Percentiles rank a stretch among this genome's conserved stretches.
Evolutionary conservation across 2,329 filamentous ascomycete genomes (phyloP).

Genomic region (Fusarium sp.): DNA sequence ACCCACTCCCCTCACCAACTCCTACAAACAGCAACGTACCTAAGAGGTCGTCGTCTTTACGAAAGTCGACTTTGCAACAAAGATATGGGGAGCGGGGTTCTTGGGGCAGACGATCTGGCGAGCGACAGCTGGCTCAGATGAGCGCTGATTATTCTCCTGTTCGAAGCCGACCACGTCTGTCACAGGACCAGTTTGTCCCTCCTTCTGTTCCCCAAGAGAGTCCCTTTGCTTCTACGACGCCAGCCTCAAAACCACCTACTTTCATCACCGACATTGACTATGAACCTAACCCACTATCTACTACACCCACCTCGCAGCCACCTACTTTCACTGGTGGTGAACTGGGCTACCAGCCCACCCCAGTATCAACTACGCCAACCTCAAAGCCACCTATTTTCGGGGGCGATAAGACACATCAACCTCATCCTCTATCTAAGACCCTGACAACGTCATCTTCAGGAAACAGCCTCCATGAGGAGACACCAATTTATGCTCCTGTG

Average conservation of each 20-base stretch:
- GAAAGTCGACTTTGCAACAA: conserved; percentile 90
- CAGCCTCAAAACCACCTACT: conserved; percentile 63
- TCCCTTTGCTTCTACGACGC: conserved; percentile 68
- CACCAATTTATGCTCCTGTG: conserved; percentile 52
- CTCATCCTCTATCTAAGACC: conserved; percentile 87
- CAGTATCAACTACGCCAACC: conserved; percentile 70
- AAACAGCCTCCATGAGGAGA: conserved; percentile 81
- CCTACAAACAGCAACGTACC: conserved; percentile 65
- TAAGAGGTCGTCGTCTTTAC: conserved; percentile 79
- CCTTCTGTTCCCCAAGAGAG: conserved; percentile 71
- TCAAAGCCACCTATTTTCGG: conserved; percentile 46
- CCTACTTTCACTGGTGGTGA: conserved; percentile 52
- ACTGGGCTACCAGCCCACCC: conserved; percentile 73
- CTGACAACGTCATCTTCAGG: conserved; percentile 88
- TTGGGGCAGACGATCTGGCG: conserved; percentile 70
- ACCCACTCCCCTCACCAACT: conserved; percentile 59
- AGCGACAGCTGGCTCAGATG: conserved; percentile 65
- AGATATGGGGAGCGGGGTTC: conserved; percentile 77
- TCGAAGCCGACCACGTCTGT: conserved; percentile 78
- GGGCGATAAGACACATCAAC: conserved; percentile 62
- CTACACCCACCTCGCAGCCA: conserved; percentile 5
- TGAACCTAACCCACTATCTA: conserved; percentile 1
- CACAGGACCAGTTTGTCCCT: conserved; percentile 81
- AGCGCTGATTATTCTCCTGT: conserved; percentile 66
- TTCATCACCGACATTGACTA: not conserved